These are phyloP conservation scores for Fomitopsis serialis DNA, from an alignment of 768 basidiomycete species.

Conservation along the genomic window DNA sequence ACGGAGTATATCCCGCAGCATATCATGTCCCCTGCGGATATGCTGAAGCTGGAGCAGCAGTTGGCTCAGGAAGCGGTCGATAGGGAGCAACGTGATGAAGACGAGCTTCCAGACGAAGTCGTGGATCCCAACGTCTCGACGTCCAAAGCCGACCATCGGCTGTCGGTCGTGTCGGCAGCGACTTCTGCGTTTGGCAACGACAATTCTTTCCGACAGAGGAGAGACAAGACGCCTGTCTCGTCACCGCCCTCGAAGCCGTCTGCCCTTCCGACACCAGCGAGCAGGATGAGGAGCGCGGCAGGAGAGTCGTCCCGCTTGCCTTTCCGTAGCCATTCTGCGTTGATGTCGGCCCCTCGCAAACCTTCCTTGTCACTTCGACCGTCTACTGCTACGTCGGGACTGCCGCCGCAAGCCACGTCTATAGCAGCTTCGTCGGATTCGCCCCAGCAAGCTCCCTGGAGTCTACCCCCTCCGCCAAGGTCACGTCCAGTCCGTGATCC, in stretches of 20 bases:
- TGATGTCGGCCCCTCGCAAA: slow-evolving; percentile 2
- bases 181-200: slow-evolving; percentile 15
- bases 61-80: slow-evolving; percentile 26
- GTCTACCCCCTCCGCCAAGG: slow-evolving; percentile 54
- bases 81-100: slow-evolving; percentile 6
- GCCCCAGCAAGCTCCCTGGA: slow-evolving; percentile 26
- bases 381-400: slow-evolving; percentile 30
- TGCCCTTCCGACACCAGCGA: not conserved
- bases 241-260: slow-evolving; percentile 1
- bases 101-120: slow-evolving; percentile 11
- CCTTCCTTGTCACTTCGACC: slow-evolving; percentile 24
- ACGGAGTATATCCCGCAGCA: slow-evolving; percentile 55
- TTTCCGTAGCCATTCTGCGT: slow-evolving; percentile 10
- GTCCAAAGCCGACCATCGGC: slow-evolving; percentile 12
- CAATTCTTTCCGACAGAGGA: not conserved
- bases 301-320: slow-evolving; percentile 8
- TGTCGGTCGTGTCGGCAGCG: slow-evolving; percentile 17
- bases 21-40: slow-evolving; percentile 64
- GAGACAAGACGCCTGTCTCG: not conserved
- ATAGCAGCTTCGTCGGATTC: slow-evolving; percentile 11
- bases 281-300: not conserved
- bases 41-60: slow-evolving; percentile 55
- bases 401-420: slow-evolving; percentile 21
- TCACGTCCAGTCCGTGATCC: slow-evolving; percentile 14
- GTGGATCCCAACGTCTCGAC: not conserved